Conservation (phyloP, 129 eudicot genomes). For the Deinandra increscens region DNA sequence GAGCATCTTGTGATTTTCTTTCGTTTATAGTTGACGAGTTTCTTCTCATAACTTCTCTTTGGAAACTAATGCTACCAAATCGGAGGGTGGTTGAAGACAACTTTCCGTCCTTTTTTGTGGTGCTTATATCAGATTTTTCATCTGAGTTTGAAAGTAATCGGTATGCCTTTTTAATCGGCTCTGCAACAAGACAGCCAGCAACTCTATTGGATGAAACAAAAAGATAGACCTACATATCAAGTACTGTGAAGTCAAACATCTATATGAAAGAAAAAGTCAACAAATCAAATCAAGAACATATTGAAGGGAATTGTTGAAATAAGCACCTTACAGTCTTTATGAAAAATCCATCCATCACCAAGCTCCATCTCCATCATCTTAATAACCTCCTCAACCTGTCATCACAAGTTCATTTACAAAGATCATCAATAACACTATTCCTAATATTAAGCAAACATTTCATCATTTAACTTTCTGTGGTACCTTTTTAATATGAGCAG, state of each 20-base stretch:
- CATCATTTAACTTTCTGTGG: neutral
- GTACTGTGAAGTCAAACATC: too few species aligned
- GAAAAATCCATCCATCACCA: conserved; percentile 88
- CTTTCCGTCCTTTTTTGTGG: conserved; percentile 25
- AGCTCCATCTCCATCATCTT: conserved; percentile 86
- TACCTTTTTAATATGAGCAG: conserved; percentile 72
- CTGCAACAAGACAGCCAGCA: conserved; percentile 68
- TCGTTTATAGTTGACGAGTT: conserved; percentile 19
- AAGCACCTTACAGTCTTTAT: conserved; percentile 62
- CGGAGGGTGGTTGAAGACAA: conserved; percentile 42
- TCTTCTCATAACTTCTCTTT: conserved; percentile 50
- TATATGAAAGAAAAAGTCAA: neutral
- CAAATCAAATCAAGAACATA: neutral
- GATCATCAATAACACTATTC: neutral
- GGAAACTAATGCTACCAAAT: conserved; percentile 61
- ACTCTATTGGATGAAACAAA: conserved; percentile 55
- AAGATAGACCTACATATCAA: conserved; percentile 55
- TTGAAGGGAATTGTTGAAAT: neutral
- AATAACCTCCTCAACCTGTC: conserved; percentile 77
- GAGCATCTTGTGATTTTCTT: conserved; percentile 20
- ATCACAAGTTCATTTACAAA: conserved; percentile 3
- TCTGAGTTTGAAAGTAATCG: conserved; percentile 40
- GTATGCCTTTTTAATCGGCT: conserved; percentile 54
- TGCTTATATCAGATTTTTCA: conserved; percentile 19
- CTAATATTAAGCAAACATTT: neutral